These are phyloP conservation scores for Backusella mclennaniae DNA, from an alignment of 192 early-diverging fungal species.

Conservation along the genomic window DNA sequence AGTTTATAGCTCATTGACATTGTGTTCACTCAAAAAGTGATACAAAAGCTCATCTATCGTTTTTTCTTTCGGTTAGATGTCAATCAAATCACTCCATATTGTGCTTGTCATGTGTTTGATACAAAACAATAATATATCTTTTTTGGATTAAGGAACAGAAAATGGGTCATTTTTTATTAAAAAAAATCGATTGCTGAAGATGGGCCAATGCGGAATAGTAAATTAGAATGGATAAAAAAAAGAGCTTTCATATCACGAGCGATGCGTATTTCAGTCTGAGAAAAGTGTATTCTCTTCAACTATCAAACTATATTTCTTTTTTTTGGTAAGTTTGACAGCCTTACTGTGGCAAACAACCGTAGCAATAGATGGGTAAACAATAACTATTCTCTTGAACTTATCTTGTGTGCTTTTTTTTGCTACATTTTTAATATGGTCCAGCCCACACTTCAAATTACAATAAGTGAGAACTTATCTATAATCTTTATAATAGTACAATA, in stretches of 20 bases:
- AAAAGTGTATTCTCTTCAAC: background rate
- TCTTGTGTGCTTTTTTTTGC: too few relatives aligned
- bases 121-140: background rate
- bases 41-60: background rate
- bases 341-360: background rate
- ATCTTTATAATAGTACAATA: background rate
- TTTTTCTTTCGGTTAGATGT: background rate
- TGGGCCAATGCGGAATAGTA: background rate
- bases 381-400: background rate
- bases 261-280: background rate
- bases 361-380: background rate
- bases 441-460: background rate
- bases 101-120: background rate
- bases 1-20: background rate
- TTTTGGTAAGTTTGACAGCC: background rate
- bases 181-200: background rate
- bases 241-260: background rate
- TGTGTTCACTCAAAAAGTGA: background rate
- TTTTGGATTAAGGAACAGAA: background rate
- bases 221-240: too few relatives aligned
- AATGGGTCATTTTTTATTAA: too few relatives aligned
- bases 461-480: background rate
- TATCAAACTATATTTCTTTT: background rate
- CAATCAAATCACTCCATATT: background rate
- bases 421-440: background rate